phyloP scores from a whole-genome alignment of 2,329 filamentous ascomycete species.

The Nannizziopsis arthrosporioides region DNA sequence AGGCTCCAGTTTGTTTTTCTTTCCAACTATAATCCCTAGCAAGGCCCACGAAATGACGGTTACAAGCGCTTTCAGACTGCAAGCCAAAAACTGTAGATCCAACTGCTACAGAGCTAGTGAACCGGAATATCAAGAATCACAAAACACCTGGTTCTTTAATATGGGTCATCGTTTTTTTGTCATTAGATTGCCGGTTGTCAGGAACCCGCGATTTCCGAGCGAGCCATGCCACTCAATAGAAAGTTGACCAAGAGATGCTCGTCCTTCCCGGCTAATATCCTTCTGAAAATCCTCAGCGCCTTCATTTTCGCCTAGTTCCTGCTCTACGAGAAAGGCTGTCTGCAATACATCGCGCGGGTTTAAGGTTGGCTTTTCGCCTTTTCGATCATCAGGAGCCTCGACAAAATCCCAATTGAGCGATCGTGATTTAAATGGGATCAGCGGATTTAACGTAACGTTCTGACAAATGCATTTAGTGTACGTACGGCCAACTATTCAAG shows the following conservation, averaged over 20 bases:
- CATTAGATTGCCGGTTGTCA: slow-evolving; percentile 72
- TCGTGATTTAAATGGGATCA: slow-evolving; percentile 42
- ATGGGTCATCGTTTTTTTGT: slow-evolving; percentile 30
- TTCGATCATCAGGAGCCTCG: slow-evolving; percentile 21
- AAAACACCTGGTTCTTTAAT: neutral
- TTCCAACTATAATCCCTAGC: too few species aligned
- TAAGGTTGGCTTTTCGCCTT: slow-evolving; percentile 36
- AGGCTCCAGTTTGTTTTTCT: too few species aligned
- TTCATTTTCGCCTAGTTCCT: slow-evolving; percentile 38
- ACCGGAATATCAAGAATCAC: too few species aligned
- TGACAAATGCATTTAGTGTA: slow-evolving; percentile 15
- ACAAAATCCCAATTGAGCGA: slow-evolving; percentile 45
- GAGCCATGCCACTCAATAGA: slow-evolving; percentile 78
- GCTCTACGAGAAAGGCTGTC: slow-evolving; percentile 51
- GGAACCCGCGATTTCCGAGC: slow-evolving; percentile 77
- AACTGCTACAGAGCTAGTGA: too few species aligned
- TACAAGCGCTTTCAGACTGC: too few species aligned
- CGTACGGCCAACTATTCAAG: too few species aligned
- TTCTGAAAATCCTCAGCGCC: slow-evolving; percentile 41
- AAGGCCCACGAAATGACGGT: too few species aligned
- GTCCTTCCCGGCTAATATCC: slow-evolving; percentile 39
- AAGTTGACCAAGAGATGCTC: slow-evolving; percentile 63
- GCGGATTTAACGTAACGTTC: slow-evolving; percentile 40
- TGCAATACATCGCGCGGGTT: slow-evolving; percentile 54
- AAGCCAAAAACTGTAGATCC: too few species aligned